Base-by-base conservation (phyloP, 2,329 filamentous ascomycete genomes). In the Akanthomyces dipterigenus region DNA sequence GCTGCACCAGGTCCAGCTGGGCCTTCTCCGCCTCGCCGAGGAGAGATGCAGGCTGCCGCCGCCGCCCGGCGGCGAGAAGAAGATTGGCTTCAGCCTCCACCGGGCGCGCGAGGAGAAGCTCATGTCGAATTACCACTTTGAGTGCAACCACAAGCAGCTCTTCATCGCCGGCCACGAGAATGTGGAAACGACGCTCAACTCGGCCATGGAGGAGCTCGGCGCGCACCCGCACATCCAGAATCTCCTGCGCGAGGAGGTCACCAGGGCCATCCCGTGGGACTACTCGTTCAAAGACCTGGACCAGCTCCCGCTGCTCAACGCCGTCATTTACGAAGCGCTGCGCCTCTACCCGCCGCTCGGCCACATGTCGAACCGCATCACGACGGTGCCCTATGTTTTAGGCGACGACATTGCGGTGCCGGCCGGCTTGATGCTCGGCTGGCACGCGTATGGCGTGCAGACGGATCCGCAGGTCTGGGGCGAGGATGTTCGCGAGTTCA, bases 101-200 rank as follows among this genome's bases (percentile, higher is more conserved):
- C 45, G 55, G 16, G 55, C 55, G 8, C 55, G 55, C 36, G 45
- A 42, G 12, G 16, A 40, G 16, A 22, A 31, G 18, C 28, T 50
- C 20, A 60, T 60, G 46, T 60, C 56, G 38, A 9, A 60, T 3
- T 60, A 34, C n/a, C 56, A 60, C 56, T 60, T 11, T 7, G 18
- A 24, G 5, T 51, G 46, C 46, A 60, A 60, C 48, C 46, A 53
- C 46, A 60, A 60, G 14, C 56, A 60, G 38, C 56, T 60, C 9
- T 60, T 51, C 38, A 51, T 60, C 24, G 56, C 56, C 2, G 48
- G 56, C n/a, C 46, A 51, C 24, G 56, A 60, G 16, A 60, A 60
- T 22, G 48, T 60, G 18, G 56, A 60, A 36, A 36, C 56, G n/a
- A 45, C 48, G 8, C 46, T 60, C 1, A 45, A 34, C 56, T 53